Conservation (phyloP, 352 stramenopile species). For the Saprolegnia parasitica region DNA sequence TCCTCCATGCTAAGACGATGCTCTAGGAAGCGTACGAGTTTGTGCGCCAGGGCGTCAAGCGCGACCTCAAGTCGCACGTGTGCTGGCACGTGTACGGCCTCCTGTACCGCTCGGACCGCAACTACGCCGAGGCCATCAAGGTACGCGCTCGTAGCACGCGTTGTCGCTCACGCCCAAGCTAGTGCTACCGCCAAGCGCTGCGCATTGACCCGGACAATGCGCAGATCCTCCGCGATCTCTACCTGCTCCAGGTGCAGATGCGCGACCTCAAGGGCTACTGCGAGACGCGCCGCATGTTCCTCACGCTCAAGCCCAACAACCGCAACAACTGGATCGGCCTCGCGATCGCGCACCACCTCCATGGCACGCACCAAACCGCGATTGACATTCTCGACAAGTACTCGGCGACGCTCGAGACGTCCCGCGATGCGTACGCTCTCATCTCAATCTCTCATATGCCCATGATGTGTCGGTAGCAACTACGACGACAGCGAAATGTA, state of each 20-base stretch:
- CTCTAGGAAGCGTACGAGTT: slow-evolving; percentile 92
- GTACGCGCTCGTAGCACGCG: background rate
- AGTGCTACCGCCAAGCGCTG: slow-evolving; percentile 97
- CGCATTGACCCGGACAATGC: slow-evolving; percentile 95
- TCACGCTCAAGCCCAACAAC: slow-evolving; percentile 93
- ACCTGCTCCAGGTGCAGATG: slow-evolving; percentile 93
- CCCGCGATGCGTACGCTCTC: slow-evolving; percentile 31
- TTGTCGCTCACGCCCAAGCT: slow-evolving; percentile 85
- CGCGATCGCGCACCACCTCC: slow-evolving; percentile 93
- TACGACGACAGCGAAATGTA: slow-evolving; percentile 97
- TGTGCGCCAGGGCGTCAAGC: slow-evolving; percentile 91
- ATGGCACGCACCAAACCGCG: slow-evolving; percentile 89
- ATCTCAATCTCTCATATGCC: background rate
- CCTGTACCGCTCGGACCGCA: slow-evolving; percentile 94
- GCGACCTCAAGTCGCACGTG: slow-evolving; percentile 93
- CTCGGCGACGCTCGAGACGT: slow-evolving; percentile 80
- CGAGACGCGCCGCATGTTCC: slow-evolving; percentile 90
- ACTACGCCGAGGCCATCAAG: slow-evolving; percentile 98
- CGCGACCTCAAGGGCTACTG: slow-evolving; percentile 89
- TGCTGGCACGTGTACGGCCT: slow-evolving; percentile 99
- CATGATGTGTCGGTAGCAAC: slow-evolving; percentile 31
- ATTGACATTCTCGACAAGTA: slow-evolving; percentile 96
- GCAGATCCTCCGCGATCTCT: slow-evolving; percentile 96
- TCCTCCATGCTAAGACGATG: background rate
- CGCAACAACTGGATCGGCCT: slow-evolving; percentile 97